Base-by-base conservation (phyloP, 306 rosid genomes). In the Cicer pinnatifidum region DNA sequence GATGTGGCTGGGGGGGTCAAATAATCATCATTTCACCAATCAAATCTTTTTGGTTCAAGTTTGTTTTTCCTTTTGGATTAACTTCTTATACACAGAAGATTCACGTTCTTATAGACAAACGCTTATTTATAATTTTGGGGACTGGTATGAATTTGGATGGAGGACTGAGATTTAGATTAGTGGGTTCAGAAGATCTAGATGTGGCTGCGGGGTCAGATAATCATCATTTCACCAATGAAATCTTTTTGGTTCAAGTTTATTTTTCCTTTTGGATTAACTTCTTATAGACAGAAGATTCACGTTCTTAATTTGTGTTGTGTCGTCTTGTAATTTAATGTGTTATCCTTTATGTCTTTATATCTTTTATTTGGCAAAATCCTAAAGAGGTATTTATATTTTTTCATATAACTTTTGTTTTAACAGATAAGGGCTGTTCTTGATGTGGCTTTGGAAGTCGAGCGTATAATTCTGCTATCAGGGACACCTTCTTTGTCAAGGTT, bases 401-500 rank as follows among this genome's bases (percentile, higher is more conserved):
- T 47, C 65, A 60, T 65, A 12, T 61, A 35, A 79, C 43, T 45
- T 77, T 78, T 77, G 53, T 66, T 67, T 80, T 63, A 51, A 68
- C 96, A 93, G 98, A 85, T 90, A 85, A 79, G 79, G 75, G 81
- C 95, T 57, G 92, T 94, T 74, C 91, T 94, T 80, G 98, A 91
- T 28, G 83, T 91, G 73, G 94, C 98, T 83, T 72, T 87, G 4
- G 86, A 83, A 87, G 89, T 94, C 75, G 80, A 85, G 85, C 88
- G 73, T 71, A 76, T 94, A 83, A 75, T 91, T 84, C 86, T 94
- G 84, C 85, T 94, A 44, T 89, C 98, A 12, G 98, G 98, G 82
- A 94, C 98, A 23, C 98, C 98, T 73, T 94, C 97, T 65, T 82
- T 91, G 78, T 89, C 97, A 80, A 94, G 98, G 98, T 91, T 86